Base-by-base conservation (phyloP, 2,329 filamentous ascomycete species). In the Fusarium xyrophilum region DNA sequence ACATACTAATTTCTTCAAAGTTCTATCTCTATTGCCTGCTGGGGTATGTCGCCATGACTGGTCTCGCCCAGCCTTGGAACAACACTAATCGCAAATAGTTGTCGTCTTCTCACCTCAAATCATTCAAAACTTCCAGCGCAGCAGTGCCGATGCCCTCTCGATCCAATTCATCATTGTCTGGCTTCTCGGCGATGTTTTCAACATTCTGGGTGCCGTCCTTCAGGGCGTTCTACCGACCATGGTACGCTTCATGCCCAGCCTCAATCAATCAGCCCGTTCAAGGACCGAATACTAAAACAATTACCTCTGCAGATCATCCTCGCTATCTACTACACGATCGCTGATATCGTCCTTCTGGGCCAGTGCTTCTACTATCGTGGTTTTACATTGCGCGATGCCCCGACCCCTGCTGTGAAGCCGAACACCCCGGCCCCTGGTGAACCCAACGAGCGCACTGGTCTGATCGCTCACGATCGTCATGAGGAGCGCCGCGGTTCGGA, bases 81-180 rank as follows among this genome's bases (percentile, higher is more conserved):
- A 43, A 8, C 33, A 54, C 73, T 73, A 60, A 73, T 60, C 48
- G 30, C 63, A 39, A 32, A 43, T 60, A 81, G 92, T 98, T 60
- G 93, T 98, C 36, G 96, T 99, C 60, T 99, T 97, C 82, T 96
- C 93, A 2, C 96, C 96, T 4, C 96, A 99, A 74, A 97, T 99
- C 73, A 90, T 97, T 73, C 93, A 97, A 76, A 97, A 97, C 77
- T 97, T 97, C 81, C 90, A 89, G 67, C 88, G 93, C 58, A 83
- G 88, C 70, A 96, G 91, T 40, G 93, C 93, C 60, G 93, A 97
- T 77, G 95, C 93, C 5, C 85, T 98, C 2, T 97, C 93, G 1
- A 87, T 97, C 17, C 90, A 95, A 58, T 99, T 98, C 82, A 89
- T 98, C 75, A 89, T 96, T 63, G 88, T 97, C 74, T 99, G 96